A percentile compares a stretch with the other conserved stretches of the same genome.
These are phyloP conservation scores for Basidiobolus meristosporus DNA, from an alignment of 371 early-diverging fungal genomes.

Conservation along the genomic window DNA sequence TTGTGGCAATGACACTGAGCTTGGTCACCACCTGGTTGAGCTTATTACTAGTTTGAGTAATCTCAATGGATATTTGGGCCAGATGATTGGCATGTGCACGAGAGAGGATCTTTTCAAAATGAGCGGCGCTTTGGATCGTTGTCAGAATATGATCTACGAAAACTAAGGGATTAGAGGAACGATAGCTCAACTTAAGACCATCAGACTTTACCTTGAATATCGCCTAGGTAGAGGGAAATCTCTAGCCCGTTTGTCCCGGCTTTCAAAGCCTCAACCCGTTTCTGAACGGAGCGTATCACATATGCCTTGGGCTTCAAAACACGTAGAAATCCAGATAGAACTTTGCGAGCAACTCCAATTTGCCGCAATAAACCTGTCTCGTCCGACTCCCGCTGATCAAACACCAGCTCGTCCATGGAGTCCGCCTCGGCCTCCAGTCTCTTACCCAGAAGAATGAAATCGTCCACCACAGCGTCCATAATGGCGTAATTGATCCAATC, in stretches of 20 bases:
- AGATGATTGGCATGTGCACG: conserved; percentile 88
- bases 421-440: conserved; percentile 73
- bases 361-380: conserved; percentile 73
- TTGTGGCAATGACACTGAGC: conserved; percentile 79
- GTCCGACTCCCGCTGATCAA: conserved; percentile 73
- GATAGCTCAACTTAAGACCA: not conserved
- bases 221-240: conserved; percentile 70
- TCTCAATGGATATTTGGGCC: conserved; percentile 90
- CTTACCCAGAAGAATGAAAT: conserved; percentile 56
- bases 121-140: conserved; percentile 71
- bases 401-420: conserved; percentile 74
- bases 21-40: conserved; percentile 81
- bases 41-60: conserved; percentile 81
- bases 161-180: not conserved
- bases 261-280: conserved; percentile 39
- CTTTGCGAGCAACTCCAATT: conserved; percentile 66
- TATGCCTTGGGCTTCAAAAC: conserved; percentile 59
- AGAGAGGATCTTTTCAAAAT: conserved; percentile 79
- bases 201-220: conserved; percentile 51
- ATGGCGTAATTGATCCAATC: conserved; percentile 84
- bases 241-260: conserved; percentile 14
- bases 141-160: conserved; percentile 74
- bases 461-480: conserved; percentile 70
- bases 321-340: conserved; percentile 50
- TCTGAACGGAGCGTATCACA: conserved; percentile 56